Evolutionary conservation across 73 alveolate species (phyloP), one percentile per base, ranked within the genome.

Genomic region (Effrenium voratum): DNA sequence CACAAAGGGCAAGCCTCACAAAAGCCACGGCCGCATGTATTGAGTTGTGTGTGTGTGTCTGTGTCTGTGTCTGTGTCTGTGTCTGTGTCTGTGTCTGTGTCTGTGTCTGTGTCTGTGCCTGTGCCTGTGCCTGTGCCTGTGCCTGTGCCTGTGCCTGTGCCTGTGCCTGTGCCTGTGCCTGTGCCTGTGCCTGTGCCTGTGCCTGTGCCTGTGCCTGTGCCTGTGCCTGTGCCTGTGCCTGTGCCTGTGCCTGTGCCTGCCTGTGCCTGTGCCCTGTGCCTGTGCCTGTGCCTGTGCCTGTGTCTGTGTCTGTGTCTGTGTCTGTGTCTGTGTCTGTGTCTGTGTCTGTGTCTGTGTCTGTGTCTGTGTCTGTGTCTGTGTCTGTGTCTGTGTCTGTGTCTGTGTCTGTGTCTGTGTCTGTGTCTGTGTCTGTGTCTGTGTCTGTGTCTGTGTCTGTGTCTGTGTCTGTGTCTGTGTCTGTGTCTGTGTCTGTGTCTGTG

Each of bases 341-440:
- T 66, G 80, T 66, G 80, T 66, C 44, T 66, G 80, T 66, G 80
- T 66, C 44, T 66, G 80, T 66, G 80, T 66, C 44, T 66, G 80
- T 66, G 80, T 66, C 41, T 66, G 80, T 66, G 80, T 66, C 44
- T 66, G 80, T 66, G 80, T 66, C 44, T 66, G 80, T 66, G 80
- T 66, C 44, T 66, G 80, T 66, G 80, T 66, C 80, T 66, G 80
- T 66, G 80, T 66, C 80, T 66, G 80, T 66, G 80, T 66, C 80
- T 66, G 80, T 66, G 80, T 66, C 80, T 66, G 80, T 66, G 80
- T 66, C 80, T 66, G 80, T 66, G 80, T 66, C 80, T 66, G 80
- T 66, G 80, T 66, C 80, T 66, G 80, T 66, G 80, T 66, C 80
- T 66, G 80, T 66, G 80, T 66, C 80, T 66, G 80, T 66, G 80